Conservation (phyloP, 2,329 filamentous ascomycete genomes). For the Mollisia scopiformis region DNA sequence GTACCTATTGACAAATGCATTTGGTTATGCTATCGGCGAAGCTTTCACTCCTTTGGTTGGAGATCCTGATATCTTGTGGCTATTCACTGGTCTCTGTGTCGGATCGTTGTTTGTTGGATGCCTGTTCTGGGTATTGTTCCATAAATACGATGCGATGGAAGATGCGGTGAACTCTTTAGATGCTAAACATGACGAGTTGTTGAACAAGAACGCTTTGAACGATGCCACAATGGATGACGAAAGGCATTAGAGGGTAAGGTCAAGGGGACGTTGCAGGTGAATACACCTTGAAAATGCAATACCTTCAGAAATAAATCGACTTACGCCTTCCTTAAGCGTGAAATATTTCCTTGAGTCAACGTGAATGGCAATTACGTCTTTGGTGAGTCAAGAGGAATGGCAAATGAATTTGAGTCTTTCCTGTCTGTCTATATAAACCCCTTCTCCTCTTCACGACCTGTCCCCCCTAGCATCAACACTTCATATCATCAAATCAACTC, state of each 20-base stretch:
- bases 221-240: not conserved
- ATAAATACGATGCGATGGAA: slow-evolving; percentile 24
- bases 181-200: slow-evolving; percentile 24
- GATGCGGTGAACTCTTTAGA: slow-evolving; percentile 29
- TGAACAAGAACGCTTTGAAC: slow-evolving; percentile 16
- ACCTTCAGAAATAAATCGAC: too few species aligned
- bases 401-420: too few species aligned
- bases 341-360: too few species aligned
- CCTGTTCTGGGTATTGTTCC: slow-evolving; percentile 26
- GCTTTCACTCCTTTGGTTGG: slow-evolving; percentile 45
- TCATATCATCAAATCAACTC: too few species aligned
- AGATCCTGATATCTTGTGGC: slow-evolving; percentile 47
- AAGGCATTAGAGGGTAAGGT: not conserved
- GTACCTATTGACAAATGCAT: slow-evolving; percentile 67
- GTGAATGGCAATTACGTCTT: too few species aligned
- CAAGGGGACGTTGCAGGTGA: not conserved
- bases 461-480: too few species aligned
- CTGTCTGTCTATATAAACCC: too few species aligned
- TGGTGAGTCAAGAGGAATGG: too few species aligned
- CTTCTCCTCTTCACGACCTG: too few species aligned
- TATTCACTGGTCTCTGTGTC: slow-evolving; percentile 32
- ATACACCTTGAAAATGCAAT: not conserved
- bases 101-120: slow-evolving; percentile 17
- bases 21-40: slow-evolving; percentile 54
- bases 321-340: too few species aligned